Percentiles rank a stretch among this genome's conserved stretches.
These are phyloP conservation scores for Remersonia thermophila DNA, from an alignment of 2,329 filamentous ascomycete species.

Conservation along the genomic window DNA sequence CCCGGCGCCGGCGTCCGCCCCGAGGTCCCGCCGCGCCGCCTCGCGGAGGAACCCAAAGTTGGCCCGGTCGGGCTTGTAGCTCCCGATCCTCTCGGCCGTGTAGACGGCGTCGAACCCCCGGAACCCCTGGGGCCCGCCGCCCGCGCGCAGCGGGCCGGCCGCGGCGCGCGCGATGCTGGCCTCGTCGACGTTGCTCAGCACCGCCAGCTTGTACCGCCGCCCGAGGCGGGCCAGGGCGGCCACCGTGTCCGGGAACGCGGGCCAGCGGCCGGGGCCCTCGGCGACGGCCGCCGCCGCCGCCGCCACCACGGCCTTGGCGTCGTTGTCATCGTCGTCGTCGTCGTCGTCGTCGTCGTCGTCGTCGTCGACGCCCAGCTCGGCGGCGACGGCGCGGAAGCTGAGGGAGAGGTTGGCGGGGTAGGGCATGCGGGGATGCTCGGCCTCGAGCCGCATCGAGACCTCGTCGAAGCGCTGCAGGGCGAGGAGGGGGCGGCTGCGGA, in stretches of 20 bases:
- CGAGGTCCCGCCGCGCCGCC: slow-evolving; percentile 23
- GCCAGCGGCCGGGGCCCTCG: slow-evolving; percentile 38
- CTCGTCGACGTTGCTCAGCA: slow-evolving; percentile 48
- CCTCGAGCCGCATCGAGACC: slow-evolving; percentile 37
- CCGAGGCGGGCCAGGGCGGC: slow-evolving; percentile 37
- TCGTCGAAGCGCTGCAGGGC: slow-evolving; percentile 32
- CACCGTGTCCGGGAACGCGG: slow-evolving; percentile 45
- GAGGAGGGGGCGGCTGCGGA: slow-evolving; percentile 28
- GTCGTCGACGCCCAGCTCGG: slow-evolving; percentile 20
- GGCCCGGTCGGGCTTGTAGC: slow-evolving; percentile 52
- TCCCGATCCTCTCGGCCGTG: slow-evolving; percentile 59
- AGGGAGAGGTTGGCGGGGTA: slow-evolving; percentile 48
- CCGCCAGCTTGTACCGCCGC: slow-evolving; percentile 43
- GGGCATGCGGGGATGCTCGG: slow-evolving; percentile 38
- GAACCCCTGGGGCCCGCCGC: slow-evolving; percentile 33
- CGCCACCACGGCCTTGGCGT: slow-evolving; percentile 11
- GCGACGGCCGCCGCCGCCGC: slow-evolving; percentile 36
- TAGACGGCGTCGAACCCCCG: slow-evolving; percentile 46
- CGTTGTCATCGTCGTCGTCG: slow-evolving; percentile 24
- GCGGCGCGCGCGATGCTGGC: slow-evolving; percentile 24
- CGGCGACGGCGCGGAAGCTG: slow-evolving; percentile 35
- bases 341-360: slow-evolving; percentile 17
- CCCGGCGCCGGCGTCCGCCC: slow-evolving; percentile 10
- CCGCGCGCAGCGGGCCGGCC: slow-evolving; percentile 25
- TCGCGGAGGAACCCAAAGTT: slow-evolving; percentile 57